phyloP scores from a whole-genome alignment of 805 yeast genomes.

The Pichia exigua region DNA sequence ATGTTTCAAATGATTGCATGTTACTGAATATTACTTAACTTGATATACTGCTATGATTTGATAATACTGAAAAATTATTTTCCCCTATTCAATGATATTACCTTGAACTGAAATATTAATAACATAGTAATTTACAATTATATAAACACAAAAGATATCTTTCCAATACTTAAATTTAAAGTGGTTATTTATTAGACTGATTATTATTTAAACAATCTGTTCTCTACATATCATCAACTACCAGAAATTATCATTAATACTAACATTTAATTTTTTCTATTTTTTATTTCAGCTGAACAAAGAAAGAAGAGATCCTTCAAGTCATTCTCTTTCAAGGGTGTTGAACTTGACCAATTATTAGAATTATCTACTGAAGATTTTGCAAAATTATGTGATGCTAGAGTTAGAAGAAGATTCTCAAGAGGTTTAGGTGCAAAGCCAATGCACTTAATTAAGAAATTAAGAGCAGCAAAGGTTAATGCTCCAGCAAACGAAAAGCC shows the following conservation, averaged over 20 bases:
- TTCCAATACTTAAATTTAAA: too few relatives aligned
- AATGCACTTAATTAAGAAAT: slow-evolving; percentile 92
- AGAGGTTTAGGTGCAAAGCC: slow-evolving; percentile 95
- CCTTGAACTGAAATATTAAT: too few relatives aligned
- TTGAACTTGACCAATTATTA: slow-evolving; percentile 88
- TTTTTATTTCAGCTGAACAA: slow-evolving; percentile 35
- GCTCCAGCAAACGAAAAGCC: slow-evolving; percentile 94
- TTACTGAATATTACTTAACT: too few relatives aligned
- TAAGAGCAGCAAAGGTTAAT: slow-evolving; percentile 93
- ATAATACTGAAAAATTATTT: too few relatives aligned
- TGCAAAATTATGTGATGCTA: slow-evolving; percentile 92
- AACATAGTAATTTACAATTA: too few relatives aligned
- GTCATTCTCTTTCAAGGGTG: slow-evolving; percentile 98
- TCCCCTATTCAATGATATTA: too few relatives aligned
- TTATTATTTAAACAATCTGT: background rate
- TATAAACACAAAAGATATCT: too few relatives aligned
- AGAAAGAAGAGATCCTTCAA: slow-evolving; percentile 88
- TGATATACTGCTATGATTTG: too few relatives aligned
- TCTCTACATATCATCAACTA: too few relatives aligned
- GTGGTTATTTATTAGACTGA: background rate
- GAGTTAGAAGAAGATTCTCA: slow-evolving; percentile 99
- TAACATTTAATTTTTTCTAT: slow-evolving; percentile 15
- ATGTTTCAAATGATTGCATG: too few relatives aligned
- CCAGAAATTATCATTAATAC: slow-evolving; percentile 9
- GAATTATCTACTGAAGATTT: slow-evolving; percentile 95